Base-by-base conservation (phyloP, 441 rosid genomes). In the Adansonia grandidieri region DNA sequence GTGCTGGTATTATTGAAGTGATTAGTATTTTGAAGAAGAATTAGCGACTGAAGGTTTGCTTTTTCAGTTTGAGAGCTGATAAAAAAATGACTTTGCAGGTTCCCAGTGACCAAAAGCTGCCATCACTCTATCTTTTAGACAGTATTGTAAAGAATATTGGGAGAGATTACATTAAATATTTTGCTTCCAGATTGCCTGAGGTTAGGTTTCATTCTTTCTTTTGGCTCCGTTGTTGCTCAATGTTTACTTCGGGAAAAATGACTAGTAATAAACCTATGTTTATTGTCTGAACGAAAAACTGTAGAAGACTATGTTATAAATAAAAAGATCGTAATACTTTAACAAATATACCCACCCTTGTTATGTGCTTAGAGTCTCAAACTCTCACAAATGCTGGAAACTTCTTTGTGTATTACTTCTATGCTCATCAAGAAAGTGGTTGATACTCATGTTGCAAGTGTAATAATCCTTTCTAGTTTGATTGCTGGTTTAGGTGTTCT, bases 111-210 rank as follows among this genome's bases (percentile, higher is more conserved):
- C 98, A 96, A 89, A 96, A 96, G 95, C 86, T 96, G 81, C 98
- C 98, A 74, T 91, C 99, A 9, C 94, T 96, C 79, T 96, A 96
- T 91, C 94, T 96, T 69, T 85, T 96, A 82, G 99, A 96, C 90
- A 96, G 99, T 89, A 96, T 96, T 86, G 98, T 96, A 77, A 96
- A 96, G 92, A 96, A 96, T 82, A 94, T 94, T 58, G 98, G 95
- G 80, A 88, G 95, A 79, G 97, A 93, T 84, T 96, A 96, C 87
- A 94, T 93, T 78, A 96, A 88, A 84, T 85, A 88, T 80, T 96
- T 94, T 87, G 96, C 88, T 78, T 80, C 88, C 76, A 90, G 84
- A 85, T 88, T 94, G 63, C 93, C 93, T 60, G 98, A 94, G 98
- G 99, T 96, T 76, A 85, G 91, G 78, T 79, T 80, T 82, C 82